A percentile compares a stretch with the other conserved stretches of the same genome.
These are phyloP conservation scores for Scleromitrula shiraiana DNA, from an alignment of 2,329 filamentous ascomycete species.

Conservation along the genomic window DNA sequence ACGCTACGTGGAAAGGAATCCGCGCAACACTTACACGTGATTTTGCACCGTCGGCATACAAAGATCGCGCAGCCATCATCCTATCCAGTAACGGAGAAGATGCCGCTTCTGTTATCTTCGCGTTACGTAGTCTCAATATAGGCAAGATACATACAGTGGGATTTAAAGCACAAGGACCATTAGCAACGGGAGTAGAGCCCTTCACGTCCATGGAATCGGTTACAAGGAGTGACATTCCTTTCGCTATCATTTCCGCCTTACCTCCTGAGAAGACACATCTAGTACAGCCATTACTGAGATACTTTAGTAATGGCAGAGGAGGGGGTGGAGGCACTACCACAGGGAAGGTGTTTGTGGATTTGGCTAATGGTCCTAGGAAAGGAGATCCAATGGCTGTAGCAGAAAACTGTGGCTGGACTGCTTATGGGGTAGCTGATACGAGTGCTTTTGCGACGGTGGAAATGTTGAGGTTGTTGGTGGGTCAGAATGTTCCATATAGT, in stretches of 20 bases:
- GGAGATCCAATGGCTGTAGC: constrained; percentile 64
- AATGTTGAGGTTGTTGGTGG: constrained; percentile 67
- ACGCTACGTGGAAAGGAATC: constrained; percentile 80
- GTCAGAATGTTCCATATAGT: constrained; percentile 81
- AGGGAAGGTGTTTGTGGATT: constrained; percentile 70
- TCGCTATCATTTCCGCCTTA: constrained; percentile 73
- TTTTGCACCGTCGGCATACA: constrained; percentile 75
- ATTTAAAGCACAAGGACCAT: constrained; percentile 56
- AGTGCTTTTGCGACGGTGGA: constrained; percentile 80
- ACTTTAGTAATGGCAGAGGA: constrained; percentile 43
- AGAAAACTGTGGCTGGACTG: constrained; percentile 66
- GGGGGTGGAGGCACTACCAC: constrained; percentile 30
- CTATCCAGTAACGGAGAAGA: constrained; percentile 66
- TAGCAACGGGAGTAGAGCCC: constrained; percentile 58
- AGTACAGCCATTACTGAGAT: constrained; percentile 68
- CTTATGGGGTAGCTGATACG: constrained; percentile 72
- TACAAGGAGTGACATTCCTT: constrained; percentile 69
- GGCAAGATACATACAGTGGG: constrained; percentile 79
- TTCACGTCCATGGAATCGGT: constrained; percentile 69
- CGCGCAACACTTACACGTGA: constrained; percentile 73
- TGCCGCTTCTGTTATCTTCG: constrained; percentile 71
- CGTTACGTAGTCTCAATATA: constrained; percentile 65
- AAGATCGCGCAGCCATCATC: constrained; percentile 65
- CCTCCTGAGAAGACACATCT: constrained; percentile 71
- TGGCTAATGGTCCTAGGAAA: constrained; percentile 57